Conservation (phyloP, 306 rosid species). For the Acacia melanoxylon region DNA sequence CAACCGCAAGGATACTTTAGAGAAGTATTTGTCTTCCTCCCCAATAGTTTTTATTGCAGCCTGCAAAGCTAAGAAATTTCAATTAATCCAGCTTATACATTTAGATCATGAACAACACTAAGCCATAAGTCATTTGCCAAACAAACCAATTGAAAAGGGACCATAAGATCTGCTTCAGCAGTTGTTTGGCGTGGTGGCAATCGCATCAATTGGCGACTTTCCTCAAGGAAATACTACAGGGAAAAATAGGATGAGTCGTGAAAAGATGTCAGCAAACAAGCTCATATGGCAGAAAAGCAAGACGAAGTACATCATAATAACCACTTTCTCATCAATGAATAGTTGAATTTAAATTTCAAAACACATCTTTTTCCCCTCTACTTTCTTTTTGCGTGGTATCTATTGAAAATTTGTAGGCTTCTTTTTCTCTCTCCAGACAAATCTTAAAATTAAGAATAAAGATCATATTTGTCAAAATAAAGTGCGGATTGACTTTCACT, state of each 20-base stretch:
- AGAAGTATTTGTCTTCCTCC: constrained; percentile 88
- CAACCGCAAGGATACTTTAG: constrained; percentile 85
- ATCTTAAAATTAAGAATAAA: background rate
- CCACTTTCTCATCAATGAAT: background rate
- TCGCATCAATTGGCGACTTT: constrained; percentile 89
- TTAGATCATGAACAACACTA: constrained; percentile 22
- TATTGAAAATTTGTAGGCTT: background rate
- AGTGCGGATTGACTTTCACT: background rate
- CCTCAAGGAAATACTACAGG: constrained; percentile 91
- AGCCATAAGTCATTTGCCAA: constrained; percentile 28
- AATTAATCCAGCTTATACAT: constrained; percentile 27
- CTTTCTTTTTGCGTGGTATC: background rate
- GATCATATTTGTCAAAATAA: background rate
- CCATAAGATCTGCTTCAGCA: constrained; percentile 97
- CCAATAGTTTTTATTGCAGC: constrained; percentile 91
- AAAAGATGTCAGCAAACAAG: constrained; percentile 17
- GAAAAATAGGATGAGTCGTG: constrained; percentile 16
- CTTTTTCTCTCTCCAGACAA: background rate
- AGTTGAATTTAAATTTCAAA: background rate
- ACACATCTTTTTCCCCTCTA: background rate
- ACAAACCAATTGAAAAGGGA: constrained; percentile 94
- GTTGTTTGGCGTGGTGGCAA: constrained; percentile 97
- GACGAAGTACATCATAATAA: background rate
- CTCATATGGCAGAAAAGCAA: background rate
- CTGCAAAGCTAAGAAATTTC: constrained; percentile 50